Evolutionary conservation across 768 basidiomycete genomes (phyloP).

Genomic region (Exsudoporus frostii): DNA sequence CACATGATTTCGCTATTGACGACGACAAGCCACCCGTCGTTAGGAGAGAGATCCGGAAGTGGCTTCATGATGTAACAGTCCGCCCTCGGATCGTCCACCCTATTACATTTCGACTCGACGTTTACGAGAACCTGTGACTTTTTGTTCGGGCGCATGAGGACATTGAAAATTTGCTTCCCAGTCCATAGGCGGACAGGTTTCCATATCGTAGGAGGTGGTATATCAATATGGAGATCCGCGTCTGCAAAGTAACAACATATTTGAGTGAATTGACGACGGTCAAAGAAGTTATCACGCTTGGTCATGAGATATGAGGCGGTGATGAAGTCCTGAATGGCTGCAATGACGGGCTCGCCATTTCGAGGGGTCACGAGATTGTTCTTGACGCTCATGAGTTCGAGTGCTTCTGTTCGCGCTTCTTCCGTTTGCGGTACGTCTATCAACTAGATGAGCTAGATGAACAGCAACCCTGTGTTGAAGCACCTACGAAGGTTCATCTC

Average conservation of each 20-base stretch:
- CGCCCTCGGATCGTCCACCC: conserved; percentile 71
- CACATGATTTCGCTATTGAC: conserved; percentile 99
- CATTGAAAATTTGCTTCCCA: conserved; percentile 97
- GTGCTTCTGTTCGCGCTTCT: conserved; percentile 94
- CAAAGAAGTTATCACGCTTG: conserved; percentile 87
- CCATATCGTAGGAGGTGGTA: conserved; percentile 92
- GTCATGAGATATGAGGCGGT: conserved; percentile 97
- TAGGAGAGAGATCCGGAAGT: conserved; percentile 85
- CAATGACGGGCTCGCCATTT: conserved; percentile 98
- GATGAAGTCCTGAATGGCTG: conserved; percentile 99
- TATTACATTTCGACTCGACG: conserved; percentile 94
- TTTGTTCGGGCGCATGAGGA: conserved; percentile 93
- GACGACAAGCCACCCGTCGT: conserved; percentile 96
- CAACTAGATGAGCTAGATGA: not conserved
- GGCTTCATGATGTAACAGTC: conserved; percentile 63
- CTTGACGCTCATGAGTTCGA: conserved; percentile 96
- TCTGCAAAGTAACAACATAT: conserved; percentile 94
- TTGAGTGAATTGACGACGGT: conserved; percentile 92
- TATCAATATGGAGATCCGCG: conserved; percentile 87
- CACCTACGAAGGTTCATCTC: conserved; percentile 97
- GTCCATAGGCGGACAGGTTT: conserved; percentile 95
- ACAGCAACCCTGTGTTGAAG: not conserved
- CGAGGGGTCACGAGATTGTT: conserved; percentile 96
- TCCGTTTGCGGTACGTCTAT: conserved; percentile 98
- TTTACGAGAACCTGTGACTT: conserved; percentile 82